Evolutionary conservation across 2,329 filamentous ascomycete genomes (phyloP), one percentile per base, ranked within the genome.

Genomic region (Alternaria panax): DNA sequence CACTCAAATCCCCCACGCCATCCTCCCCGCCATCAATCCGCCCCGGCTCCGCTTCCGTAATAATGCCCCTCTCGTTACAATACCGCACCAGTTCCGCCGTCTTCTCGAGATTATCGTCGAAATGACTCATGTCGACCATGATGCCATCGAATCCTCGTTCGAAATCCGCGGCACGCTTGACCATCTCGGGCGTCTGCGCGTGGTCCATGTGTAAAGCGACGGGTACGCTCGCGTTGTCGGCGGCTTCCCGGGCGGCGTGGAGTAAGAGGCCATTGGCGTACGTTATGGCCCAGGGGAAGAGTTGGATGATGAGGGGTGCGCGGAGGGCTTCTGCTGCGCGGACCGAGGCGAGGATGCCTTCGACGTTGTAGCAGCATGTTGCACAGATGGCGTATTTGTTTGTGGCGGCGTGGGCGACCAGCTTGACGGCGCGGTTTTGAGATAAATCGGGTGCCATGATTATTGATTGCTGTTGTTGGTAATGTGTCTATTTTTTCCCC

Each of bases 11-110:
- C 8, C 86, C 84, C 4, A 93, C 86, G 0, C 91, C 91, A 68
- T 92, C 91, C 77, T 93, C 91, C 0, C 90, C 87, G 22, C 88
- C 87, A 70, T 91, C 88, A 61, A 92, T 92, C 3, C 89, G 80
- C 0, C 89, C 89, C 0, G 89, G 89, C 71, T 92, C 89, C 0
- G 89, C 89, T 73, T 92, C 89, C 2, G 88, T 89, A 5, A 87
- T 84, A 62, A 91, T 90, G 3, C 88, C 87, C 41, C 85, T 82
- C 65, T 80, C 86, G 71, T 90, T 85, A 71, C 89, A 90, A 71
- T 88, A 87, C 22, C 77, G 78, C 7, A 87, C 87, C 51, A 91
- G 78, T 65, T 90, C 86, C 51, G 81, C 81, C 20, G 89, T 92
- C 71, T 86, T 82, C 3, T 82, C 80, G 36, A 92, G 80, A 71